Base-by-base conservation (phyloP, 208 protist species). In the Wallacemonas sp. region DNA sequence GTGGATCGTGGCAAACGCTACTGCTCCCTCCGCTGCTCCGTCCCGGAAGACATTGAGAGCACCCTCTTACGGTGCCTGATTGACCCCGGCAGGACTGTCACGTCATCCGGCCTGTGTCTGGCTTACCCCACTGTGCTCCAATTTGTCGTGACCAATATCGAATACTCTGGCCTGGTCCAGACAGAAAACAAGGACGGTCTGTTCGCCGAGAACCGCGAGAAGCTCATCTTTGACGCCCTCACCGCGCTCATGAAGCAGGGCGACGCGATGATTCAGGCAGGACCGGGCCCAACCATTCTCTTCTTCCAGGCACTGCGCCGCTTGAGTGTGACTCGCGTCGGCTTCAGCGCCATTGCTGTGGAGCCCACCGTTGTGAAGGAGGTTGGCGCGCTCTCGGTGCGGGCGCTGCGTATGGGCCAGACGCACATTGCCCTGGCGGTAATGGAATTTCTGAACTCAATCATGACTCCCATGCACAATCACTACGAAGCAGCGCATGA, bases 391-490 rank as follows among this genome's bases (percentile, higher is more conserved):
- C 62, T 70, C 26, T 77, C 85, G 1, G 75, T 93, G 38, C 66
- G 72, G 28, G 89, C 88, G 17, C 67, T 98, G 19, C 79, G 84
- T 54, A 72, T 82, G 21, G 66, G 91, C 47, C 79, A 92, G 68
- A 56, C 80, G 19, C 75, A 83, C 36, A 80, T 95, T 6, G 79
- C 80, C 17, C 80, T 90, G 58, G 80, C 90, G 12, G 91, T 94
- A 26, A 76, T 97, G 19, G 90, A 97, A 64, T 93, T 94, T 49
- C 60, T 98, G 17, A 79, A 80, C 70, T 83, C 91, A 8, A 78
- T 98, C 45, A 96, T 98, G 91, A 90, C 89, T 26, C 91, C 96
- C 17, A 91, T 94, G 56, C 96, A 98, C 79, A 80, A 98, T 60
- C 77, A 96, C 68, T 98, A 97, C 63, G 93, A 97, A 44, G 42